Percentiles rank a stretch among this genome's conserved stretches.
Evolutionary conservation across 805 yeast genomes (phyloP).

Genomic region (Blastobotrys peoriensis): DNA sequence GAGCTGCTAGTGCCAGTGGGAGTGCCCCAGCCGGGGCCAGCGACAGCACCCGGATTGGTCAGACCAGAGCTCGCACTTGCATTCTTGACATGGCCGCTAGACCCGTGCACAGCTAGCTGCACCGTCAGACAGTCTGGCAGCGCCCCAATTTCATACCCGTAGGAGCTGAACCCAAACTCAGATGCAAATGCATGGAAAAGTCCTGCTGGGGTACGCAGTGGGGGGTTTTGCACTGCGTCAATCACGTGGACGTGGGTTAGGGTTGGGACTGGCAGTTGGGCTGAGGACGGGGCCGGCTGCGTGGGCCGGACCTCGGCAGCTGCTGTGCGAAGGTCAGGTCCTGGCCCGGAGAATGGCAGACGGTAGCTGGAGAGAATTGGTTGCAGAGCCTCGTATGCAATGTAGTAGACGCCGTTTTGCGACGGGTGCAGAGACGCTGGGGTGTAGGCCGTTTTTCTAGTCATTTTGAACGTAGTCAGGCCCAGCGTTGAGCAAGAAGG

Average conservation of each 20-base stretch:
- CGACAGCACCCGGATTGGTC: background rate
- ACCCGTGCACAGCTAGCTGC: background rate
- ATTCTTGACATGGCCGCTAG: background rate
- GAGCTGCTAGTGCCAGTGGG: background rate
- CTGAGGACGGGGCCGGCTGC: too few species aligned
- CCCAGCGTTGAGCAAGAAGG: too few species aligned
- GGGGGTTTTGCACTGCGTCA: background rate
- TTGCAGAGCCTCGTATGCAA: background rate
- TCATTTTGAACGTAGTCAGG: too few species aligned
- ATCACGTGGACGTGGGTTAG: background rate
- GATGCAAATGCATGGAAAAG: background rate
- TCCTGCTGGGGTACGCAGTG: background rate
- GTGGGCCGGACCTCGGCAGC: too few species aligned
- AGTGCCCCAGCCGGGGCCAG: background rate
- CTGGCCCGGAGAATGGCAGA: background rate
- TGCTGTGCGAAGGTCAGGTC: background rate
- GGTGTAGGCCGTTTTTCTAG: background rate
- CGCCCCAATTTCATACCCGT: background rate
- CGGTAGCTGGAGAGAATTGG: background rate
- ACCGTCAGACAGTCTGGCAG: background rate
- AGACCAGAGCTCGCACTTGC: background rate
- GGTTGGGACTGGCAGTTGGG: background rate
- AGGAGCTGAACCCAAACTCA: background rate
- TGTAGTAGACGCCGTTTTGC: background rate
- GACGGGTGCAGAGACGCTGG: background rate